Evolutionary conservation across 495 filamentous ascomycete genomes (phyloP).

Genomic region (Podospora sp.): DNA sequence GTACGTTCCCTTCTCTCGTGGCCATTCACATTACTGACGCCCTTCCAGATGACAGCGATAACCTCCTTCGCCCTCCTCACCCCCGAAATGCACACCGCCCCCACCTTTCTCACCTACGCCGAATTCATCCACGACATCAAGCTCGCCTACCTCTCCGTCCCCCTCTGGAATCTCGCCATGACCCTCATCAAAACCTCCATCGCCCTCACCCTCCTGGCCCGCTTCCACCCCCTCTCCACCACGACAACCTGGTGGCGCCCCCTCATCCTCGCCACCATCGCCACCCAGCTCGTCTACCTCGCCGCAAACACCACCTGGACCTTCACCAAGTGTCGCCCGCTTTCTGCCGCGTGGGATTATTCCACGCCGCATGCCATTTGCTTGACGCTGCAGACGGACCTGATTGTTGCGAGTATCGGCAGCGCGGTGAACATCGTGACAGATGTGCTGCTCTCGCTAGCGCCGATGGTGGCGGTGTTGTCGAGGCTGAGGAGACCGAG

Average conservation of each 20-base stretch:
- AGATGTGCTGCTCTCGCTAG: conserved; percentile 25
- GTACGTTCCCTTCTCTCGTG: conserved; percentile 2
- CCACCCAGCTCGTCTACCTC: conserved; percentile 16
- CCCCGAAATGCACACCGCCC: conserved; percentile 1
- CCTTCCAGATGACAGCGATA: conserved; percentile 16
- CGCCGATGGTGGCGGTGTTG: conserved; percentile 22
- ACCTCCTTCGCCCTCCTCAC: conserved; percentile 22
- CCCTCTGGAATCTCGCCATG: conserved; percentile 27
- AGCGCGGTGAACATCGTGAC: conserved; percentile 25
- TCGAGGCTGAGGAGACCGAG: conserved; percentile 25
- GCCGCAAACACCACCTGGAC: conserved; percentile 18
- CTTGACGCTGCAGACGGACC: conserved; percentile 7
- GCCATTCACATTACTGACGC: neutral
- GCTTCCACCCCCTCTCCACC: conserved; percentile 18
- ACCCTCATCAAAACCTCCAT: conserved; percentile 28
- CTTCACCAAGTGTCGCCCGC: conserved; percentile 25
- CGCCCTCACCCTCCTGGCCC: conserved; percentile 21
- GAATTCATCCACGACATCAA: neutral
- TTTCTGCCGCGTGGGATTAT: conserved; percentile 25
- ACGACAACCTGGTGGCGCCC: neutral
- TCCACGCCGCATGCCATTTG: neutral
- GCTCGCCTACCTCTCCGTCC: conserved; percentile 21
- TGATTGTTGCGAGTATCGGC: conserved; percentile 20
- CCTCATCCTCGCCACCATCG: conserved; percentile 16
- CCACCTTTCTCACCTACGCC: conserved; percentile 1